Evolutionary conservation across 2,329 filamentous ascomycete genomes (phyloP).

Genomic region (Ploettnerulaceae sp.): DNA sequence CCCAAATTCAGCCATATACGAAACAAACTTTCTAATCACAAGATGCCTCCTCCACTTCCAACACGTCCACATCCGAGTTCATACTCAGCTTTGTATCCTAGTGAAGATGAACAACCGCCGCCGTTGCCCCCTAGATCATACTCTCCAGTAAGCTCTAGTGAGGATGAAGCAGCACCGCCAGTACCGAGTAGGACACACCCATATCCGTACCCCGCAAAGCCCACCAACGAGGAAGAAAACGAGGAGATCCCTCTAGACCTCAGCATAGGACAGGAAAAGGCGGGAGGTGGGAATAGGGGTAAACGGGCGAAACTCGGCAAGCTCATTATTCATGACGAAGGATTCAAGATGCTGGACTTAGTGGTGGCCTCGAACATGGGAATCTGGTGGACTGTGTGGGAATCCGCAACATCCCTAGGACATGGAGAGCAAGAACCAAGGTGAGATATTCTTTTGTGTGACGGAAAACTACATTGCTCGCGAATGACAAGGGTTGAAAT

Average conservation of each 20-base stretch:
- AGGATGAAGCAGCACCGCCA: slow-evolving; percentile 1
- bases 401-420: slow-evolving; percentile 33
- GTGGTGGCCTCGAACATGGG: slow-evolving; percentile 87
- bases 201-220: neutral
- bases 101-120: slow-evolving; percentile 27
- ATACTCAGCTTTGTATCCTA: slow-evolving; percentile 24
- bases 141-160: slow-evolving; percentile 13
- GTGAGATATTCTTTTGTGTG: too few relatives aligned
- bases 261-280: slow-evolving; percentile 73
- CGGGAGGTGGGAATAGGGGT: slow-evolving; percentile 80
- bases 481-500: too few relatives aligned
- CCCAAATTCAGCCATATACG: slow-evolving; percentile 26
- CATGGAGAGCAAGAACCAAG: neutral
- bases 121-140: slow-evolving; percentile 23
- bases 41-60: slow-evolving; percentile 18
- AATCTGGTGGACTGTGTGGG: slow-evolving; percentile 89
- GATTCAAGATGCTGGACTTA: slow-evolving; percentile 91
- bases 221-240: slow-evolving; percentile 31
- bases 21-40: slow-evolving; percentile 33
- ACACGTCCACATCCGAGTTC: slow-evolving; percentile 22
- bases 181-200: neutral
- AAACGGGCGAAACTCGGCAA: slow-evolving; percentile 92
- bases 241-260: slow-evolving; percentile 56
- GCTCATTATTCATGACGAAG: slow-evolving; percentile 82
- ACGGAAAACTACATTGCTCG: neutral